These are phyloP conservation scores for Phytophthora pini DNA, from an alignment of 352 stramenopile genomes.

Conservation along the genomic window DNA sequence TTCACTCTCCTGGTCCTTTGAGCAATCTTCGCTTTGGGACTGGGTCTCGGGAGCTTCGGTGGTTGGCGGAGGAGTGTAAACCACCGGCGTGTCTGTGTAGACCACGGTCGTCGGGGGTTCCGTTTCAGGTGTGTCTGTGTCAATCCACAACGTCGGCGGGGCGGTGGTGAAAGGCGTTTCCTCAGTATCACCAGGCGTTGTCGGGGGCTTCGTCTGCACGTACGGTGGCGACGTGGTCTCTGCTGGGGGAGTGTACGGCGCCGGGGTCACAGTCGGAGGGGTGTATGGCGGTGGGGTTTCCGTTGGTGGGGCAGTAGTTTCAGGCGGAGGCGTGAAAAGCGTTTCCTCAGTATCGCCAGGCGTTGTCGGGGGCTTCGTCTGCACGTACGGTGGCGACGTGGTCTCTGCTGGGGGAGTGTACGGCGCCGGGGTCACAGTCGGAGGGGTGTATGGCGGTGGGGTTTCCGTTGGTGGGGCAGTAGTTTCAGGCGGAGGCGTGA, in stretches of 20 bases:
- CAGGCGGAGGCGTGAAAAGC: neutral
- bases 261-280: neutral
- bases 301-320: neutral
- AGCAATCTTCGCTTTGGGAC: conserved; percentile 2
- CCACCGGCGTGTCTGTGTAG: conserved; percentile 4
- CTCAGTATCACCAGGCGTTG: neutral
- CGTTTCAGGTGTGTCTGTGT: conserved; percentile 14
- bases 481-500: neutral
- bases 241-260: neutral
- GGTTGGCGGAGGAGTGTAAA: neutral
- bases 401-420: neutral
- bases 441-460: neutral
- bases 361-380: neutral
- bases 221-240: neutral
- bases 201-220: neutral
- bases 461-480: neutral
- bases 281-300: neutral
- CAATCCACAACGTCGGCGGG: conserved; percentile 4
- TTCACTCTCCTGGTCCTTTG: conserved; percentile 2
- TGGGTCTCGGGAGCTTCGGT: conserved; percentile 2
- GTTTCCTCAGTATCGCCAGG: neutral
- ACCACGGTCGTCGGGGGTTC: conserved; percentile 10
- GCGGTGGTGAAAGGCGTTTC: neutral
- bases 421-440: too few species aligned
- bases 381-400: neutral